Evolutionary conservation across 768 basidiomycete species (phyloP), one percentile per base, ranked within the genome.

Genomic region (Polyporus arcularius): DNA sequence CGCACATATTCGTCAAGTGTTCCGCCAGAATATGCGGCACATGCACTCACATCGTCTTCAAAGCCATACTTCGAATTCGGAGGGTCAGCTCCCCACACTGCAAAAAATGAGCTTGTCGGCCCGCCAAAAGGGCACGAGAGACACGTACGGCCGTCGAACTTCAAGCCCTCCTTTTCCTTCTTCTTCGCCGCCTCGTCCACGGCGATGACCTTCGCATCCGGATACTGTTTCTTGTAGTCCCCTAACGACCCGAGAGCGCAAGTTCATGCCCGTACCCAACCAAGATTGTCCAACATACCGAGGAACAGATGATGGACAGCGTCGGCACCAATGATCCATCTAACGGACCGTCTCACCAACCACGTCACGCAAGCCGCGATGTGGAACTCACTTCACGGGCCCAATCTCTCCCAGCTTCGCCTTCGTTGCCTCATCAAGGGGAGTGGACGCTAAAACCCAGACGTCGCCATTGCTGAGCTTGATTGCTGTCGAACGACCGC

Each of bases 401-500:
- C 93, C 91, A 1, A 94, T 74, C 28, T 80, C 77, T 48, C 84
- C 78, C 9, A 93, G 72, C 47, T 82, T 86, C 4, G 73, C 60
- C 68, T 87, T 87, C 3, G 91, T 93, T 30, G 85, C 84, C 3
- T 76, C 75, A 40, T 84, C 82, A 55, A 92, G 75, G 0, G 90
- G 88, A 8, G 88, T 88, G 1, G 91, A 93, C 0, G 90, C 92
- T n/a, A 93, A 77, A 12, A 94, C 79, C 85, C 91, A 95, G 30
- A 95, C 85, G 12, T 83, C 86, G 40, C 88, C 86, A 52, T 82
- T 80, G 41, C 74, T 73, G 26, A 95, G 78, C 72, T 80, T 84
- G 66, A 96, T 78, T 0, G 92, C 94, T 0, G 93, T 96, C 7
- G 91, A 87, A 47, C 94, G 79, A 18, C 93, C 92, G 1, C 94